Percentiles rank a stretch among this genome's conserved stretches.
Conservation (phyloP, 1,139 yeast genomes). For the Meyerozyma guilliermondii region DNA sequence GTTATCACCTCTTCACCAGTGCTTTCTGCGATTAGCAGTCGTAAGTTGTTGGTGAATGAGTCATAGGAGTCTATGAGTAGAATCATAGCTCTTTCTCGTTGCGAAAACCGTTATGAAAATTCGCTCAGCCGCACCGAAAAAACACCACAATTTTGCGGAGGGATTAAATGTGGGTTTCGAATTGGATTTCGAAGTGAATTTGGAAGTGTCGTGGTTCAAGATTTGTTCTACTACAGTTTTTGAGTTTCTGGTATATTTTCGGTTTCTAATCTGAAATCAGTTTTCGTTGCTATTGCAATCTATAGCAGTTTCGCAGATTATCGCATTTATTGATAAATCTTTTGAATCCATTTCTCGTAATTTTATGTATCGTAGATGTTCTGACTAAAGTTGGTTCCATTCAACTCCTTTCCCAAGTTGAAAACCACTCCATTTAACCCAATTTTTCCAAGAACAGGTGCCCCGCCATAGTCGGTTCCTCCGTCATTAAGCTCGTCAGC, state of each 20-base stretch:
- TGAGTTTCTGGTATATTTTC: too few relatives aligned
- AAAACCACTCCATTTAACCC: constrained; percentile 32
- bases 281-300: too few relatives aligned
- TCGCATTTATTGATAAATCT: too few relatives aligned
- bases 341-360: too few relatives aligned
- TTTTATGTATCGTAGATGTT: neutral
- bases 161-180: too few relatives aligned
- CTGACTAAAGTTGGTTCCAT: constrained; percentile 34
- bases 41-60: constrained; percentile 84
- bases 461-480: constrained; percentile 30
- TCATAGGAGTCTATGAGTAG: constrained; percentile 90
- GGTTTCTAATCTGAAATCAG: too few relatives aligned
- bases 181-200: too few relatives aligned
- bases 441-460: constrained; percentile 21
- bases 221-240: too few relatives aligned
- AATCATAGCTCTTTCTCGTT: constrained; percentile 29
- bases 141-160: too few relatives aligned
- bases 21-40: constrained; percentile 52
- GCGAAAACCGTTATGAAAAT: neutral
- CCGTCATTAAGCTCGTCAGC: constrained; percentile 16
- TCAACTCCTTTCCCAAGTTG: constrained; percentile 33
- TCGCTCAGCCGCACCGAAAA: constrained; percentile 1
- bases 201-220: too few relatives aligned
- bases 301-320: too few relatives aligned
- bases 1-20: constrained; percentile 56